Conservation (phyloP, 108 stramenopile species). For the Skeletonema marinoi region DNA sequence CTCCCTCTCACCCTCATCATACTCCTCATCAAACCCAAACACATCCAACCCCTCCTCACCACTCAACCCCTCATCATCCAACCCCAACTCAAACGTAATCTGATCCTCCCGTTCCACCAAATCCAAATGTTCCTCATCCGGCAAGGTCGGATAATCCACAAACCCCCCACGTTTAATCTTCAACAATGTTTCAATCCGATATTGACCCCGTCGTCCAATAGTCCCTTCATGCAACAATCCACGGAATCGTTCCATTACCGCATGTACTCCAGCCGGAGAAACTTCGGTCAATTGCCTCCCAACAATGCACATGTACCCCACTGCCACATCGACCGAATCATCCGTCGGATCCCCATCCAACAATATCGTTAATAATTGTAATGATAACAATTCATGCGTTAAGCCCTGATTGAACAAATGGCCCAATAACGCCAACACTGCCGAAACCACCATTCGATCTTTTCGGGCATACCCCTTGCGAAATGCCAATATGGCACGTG, state of each 20-base stretch:
- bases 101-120: constrained; percentile 97
- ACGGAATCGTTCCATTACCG: constrained; percentile 94
- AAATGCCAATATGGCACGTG: constrained; percentile 87
- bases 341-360: constrained; percentile 95
- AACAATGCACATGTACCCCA: constrained; percentile 88
- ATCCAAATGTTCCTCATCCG: constrained; percentile 87
- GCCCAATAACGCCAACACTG: constrained; percentile 89
- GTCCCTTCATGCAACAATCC: constrained; percentile 93
- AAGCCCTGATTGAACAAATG: constrained; percentile 98
- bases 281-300: constrained; percentile 84
- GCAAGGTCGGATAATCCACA: constrained; percentile 80
- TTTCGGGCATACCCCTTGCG: constrained; percentile 86
- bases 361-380: constrained; percentile 95
- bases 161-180: constrained; percentile 87
- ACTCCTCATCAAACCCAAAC: constrained; percentile 80
- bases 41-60: constrained; percentile 89
- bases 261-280: constrained; percentile 93
- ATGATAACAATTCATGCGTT: constrained; percentile 93
- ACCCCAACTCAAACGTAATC: constrained; percentile 94
- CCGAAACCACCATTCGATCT: constrained; percentile 87
- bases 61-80: constrained; percentile 93
- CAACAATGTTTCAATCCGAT: constrained; percentile 92
- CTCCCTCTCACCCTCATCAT: constrained; percentile 83
- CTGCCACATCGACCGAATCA: constrained; percentile 97
- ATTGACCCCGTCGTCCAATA: constrained; percentile 89